Base-by-base conservation (phyloP, 1,139 yeast species). In the Yamadazyma diddensiae region DNA sequence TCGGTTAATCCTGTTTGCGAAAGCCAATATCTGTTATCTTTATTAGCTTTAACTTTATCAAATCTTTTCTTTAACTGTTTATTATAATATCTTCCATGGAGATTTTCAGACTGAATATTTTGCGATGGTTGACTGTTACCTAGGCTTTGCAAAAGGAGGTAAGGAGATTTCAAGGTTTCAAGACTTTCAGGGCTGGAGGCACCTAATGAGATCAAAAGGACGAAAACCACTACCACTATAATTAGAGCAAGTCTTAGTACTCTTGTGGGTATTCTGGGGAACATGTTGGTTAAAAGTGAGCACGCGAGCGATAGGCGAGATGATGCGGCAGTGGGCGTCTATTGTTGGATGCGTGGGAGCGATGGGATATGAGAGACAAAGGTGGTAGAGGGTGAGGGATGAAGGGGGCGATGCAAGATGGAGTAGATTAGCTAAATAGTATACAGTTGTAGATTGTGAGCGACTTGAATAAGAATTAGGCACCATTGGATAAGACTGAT, bases 1-100 rank as follows among this genome's bases (percentile, higher is more conserved):
- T 51, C 46, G 8, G 51, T 43, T 15, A 57, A 36, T 10, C 43
- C 51, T 10, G 58, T 52, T 24, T 50, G 43, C 5, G 57, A 56
- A 19, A 52, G 29, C 58, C 59, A 53, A 23, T 11, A 36, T 32
- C 44, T 18, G 7, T 47, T 39, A 2, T 42, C 40, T 27, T 39
- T 37, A 31, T 56, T 46, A 12, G 29, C 19, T 18, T 43, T 35
- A 6, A 57, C 45, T 20, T 41, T 35, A 15, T 39, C 38, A 23
- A 52, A 42, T 24, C 38, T 31, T 12, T 43, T 30, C 29, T 27
- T 35, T 28, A 21, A 40, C 28, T 30, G 33, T 30, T 19, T 38
- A 30, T 34, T 39, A 29, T 33, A 36, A n/a, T 23, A 23, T 7
- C 21, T 5, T 5, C 32, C 24, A 21, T 31, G 36, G n/a, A 34